A percentile compares a stretch with the other conserved stretches of the same genome.
phyloP scores from a whole-genome alignment of 108 stramenopile genomes.

The Cyclotella kingstonii region DNA sequence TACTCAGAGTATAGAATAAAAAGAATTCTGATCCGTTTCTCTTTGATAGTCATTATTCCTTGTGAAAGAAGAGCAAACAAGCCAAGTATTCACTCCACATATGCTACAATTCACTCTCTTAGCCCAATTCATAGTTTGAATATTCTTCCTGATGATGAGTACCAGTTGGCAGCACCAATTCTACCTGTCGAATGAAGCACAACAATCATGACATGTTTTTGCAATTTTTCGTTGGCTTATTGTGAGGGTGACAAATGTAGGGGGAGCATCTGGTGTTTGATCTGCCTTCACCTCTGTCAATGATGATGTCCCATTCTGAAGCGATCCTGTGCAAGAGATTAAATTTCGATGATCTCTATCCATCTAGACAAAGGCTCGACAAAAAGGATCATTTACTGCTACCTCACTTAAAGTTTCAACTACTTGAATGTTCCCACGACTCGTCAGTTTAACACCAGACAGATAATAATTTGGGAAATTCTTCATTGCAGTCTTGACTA shows the following conservation, averaged over 20 bases:
- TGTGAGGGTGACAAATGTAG: too few relatives aligned
- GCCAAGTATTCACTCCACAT: too few relatives aligned
- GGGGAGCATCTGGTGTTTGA: neutral
- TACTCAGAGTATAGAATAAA: too few relatives aligned
- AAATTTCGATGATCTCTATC: neutral
- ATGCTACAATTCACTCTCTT: too few relatives aligned
- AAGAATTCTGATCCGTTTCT: too few relatives aligned
- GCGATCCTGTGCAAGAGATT: neutral
- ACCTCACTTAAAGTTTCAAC: neutral
- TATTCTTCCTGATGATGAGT: too few relatives aligned
- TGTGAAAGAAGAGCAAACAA: too few relatives aligned
- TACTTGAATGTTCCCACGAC: neutral
- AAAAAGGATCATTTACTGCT: neutral
- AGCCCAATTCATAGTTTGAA: too few relatives aligned
- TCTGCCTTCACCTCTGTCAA: neutral
- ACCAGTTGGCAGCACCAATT: neutral
- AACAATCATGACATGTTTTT: neutral
- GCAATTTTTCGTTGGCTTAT: neutral
- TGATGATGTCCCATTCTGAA: neutral
- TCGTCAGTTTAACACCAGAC: neutral
- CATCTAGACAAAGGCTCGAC: neutral
- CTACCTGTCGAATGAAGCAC: neutral
- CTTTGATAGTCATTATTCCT: too few relatives aligned
- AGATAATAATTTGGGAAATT: neutral
- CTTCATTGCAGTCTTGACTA: neutral